Conservation (phyloP, 495 filamentous ascomycete genomes). For the Hypoxylon rickii region DNA sequence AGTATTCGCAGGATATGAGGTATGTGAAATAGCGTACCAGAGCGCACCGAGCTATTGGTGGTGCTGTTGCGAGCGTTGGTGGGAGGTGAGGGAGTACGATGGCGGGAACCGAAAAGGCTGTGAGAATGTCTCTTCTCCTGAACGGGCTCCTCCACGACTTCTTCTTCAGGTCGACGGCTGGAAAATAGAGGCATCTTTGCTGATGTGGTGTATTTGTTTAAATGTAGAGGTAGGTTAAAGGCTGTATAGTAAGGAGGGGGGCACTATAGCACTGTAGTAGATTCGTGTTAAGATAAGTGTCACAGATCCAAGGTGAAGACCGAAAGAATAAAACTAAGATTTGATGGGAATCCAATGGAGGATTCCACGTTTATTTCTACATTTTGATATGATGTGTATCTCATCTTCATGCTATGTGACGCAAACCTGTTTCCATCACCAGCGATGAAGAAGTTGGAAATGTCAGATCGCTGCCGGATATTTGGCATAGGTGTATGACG, state of each 20-base stretch:
- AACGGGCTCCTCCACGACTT: slow-evolving; percentile 44
- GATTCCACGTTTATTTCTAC: slow-evolving; percentile 14
- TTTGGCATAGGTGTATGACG: no score
- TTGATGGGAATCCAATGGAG: background rate
- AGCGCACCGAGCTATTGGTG: slow-evolving; percentile 37
- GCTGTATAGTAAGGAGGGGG: background rate
- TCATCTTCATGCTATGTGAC: slow-evolving; percentile 26
- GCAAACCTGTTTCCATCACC: slow-evolving; percentile 25
- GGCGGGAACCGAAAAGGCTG: slow-evolving; percentile 50
- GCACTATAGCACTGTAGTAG: no score
- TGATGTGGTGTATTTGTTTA: background rate
- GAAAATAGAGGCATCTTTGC: slow-evolving; percentile 55
- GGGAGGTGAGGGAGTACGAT: slow-evolving; percentile 48
- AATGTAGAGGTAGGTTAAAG: background rate
- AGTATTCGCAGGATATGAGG: slow-evolving; percentile 17
- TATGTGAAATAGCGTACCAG: slow-evolving; percentile 19
- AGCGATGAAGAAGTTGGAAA: slow-evolving; percentile 18
- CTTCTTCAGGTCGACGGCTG: slow-evolving; percentile 40
- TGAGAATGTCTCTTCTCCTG: slow-evolving; percentile 44
- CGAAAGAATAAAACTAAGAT: background rate
- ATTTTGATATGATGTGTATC: slow-evolving; percentile 3
- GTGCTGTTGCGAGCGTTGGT: slow-evolving; percentile 29
- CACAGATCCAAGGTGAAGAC: background rate
- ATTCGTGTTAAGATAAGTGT: no score
- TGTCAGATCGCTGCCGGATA: slow-evolving; percentile 21